phyloP scores from a whole-genome alignment of 768 basidiomycete genomes.

The Kockovaella imperatae region DNA sequence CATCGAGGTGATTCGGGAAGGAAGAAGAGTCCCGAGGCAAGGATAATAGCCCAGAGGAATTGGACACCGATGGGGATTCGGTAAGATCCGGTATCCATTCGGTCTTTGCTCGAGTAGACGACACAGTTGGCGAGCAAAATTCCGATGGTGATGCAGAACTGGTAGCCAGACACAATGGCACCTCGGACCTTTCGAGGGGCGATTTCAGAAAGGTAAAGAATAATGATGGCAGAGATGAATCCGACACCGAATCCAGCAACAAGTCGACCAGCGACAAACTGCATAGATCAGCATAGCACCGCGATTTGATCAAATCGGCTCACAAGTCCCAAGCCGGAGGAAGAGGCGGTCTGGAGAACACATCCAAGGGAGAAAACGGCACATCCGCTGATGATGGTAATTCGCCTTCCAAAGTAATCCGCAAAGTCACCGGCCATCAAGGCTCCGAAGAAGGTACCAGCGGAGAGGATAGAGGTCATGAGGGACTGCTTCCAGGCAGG shows the following conservation, averaged over 20 bases:
- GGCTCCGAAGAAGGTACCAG: conserved; percentile 47
- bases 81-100: conserved; percentile 37
- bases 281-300: not conserved
- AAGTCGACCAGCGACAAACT: conserved; percentile 42
- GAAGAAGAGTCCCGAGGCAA: conserved; percentile 42
- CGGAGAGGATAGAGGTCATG: conserved; percentile 46
- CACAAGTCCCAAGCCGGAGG: conserved; percentile 35
- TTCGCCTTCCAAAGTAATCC: conserved; percentile 44
- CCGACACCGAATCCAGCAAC: conserved; percentile 40
- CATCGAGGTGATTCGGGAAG: conserved; percentile 47
- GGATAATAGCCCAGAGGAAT: conserved; percentile 41
- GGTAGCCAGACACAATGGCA: conserved; percentile 46
- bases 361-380: conserved; percentile 38
- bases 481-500: conserved; percentile 39
- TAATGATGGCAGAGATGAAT: conserved; percentile 44
- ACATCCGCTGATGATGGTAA: conserved; percentile 36
- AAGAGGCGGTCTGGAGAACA: conserved; percentile 40
- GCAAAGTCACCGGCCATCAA: conserved; percentile 47
- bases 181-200: conserved; percentile 45
- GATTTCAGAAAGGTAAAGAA: conserved; percentile 45
- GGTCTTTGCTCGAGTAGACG: conserved; percentile 43
- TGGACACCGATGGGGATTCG: conserved; percentile 45
- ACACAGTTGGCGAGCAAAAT: conserved; percentile 45
- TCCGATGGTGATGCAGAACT: conserved; percentile 44
- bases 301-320: not conserved